Percentiles rank a stretch among this genome's conserved stretches.
phyloP scores from a whole-genome alignment of 2,329 filamentous ascomycete species.

The Alternaria longipes region DNA sequence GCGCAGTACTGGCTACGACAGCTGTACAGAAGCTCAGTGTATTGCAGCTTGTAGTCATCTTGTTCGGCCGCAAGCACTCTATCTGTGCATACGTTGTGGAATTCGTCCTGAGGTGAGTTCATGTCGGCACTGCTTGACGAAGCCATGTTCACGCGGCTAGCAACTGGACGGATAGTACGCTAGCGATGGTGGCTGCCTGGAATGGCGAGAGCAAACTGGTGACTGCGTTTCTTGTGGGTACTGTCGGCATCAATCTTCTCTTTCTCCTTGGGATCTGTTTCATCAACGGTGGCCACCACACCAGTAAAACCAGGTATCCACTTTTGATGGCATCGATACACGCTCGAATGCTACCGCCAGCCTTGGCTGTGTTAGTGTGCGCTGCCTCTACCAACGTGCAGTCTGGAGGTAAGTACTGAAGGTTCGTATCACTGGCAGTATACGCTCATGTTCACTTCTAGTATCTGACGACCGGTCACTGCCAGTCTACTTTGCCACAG shows the following conservation, averaged over 20 bases:
- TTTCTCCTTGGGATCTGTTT: neutral
- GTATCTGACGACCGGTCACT: too few species aligned
- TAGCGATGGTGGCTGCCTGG: neutral
- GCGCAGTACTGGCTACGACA: conserved; percentile 3
- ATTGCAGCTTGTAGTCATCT: conserved; percentile 2
- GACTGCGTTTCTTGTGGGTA: neutral
- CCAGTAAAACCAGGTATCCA: neutral
- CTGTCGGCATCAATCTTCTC: neutral
- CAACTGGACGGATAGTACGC: neutral
- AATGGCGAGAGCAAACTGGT: neutral
- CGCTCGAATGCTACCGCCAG: neutral
- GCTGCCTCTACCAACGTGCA: too few species aligned
- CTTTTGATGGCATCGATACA: neutral
- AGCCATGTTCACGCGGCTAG: neutral
- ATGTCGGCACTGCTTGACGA: neutral
- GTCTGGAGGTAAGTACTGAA: too few species aligned
- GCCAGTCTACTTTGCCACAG: too few species aligned
- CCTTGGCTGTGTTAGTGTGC: neutral
- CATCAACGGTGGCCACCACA: neutral
- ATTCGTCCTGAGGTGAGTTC: conserved; percentile 2
- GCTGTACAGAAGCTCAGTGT: conserved; percentile 2
- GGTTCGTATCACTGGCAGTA: too few species aligned
- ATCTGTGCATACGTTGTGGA: neutral
- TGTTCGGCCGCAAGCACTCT: neutral
- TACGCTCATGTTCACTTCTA: too few species aligned